A percentile compares a stretch with the other conserved stretches of the same genome.
Conservation (phyloP, 805 yeast species). For the Pichia gijzeniarum region DNA sequence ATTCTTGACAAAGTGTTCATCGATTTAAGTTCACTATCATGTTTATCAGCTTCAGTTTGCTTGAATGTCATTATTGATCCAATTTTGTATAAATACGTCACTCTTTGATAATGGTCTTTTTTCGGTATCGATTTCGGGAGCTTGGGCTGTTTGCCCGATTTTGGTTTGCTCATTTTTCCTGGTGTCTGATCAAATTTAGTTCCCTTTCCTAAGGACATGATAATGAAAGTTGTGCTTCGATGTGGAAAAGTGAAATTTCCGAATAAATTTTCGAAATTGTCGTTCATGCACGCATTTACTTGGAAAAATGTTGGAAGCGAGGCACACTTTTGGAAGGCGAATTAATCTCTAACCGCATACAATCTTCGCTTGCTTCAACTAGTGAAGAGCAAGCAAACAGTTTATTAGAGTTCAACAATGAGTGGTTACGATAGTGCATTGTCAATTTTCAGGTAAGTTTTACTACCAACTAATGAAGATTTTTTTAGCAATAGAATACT, state of each 20-base stretch:
- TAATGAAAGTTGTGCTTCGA: too few relatives aligned
- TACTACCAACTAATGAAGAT: slow-evolving; percentile 26
- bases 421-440: slow-evolving; percentile 99
- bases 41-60: background rate
- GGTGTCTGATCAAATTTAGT: background rate
- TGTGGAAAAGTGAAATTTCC: too few relatives aligned
- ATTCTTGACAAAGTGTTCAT: slow-evolving; percentile 45
- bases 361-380: too few relatives aligned
- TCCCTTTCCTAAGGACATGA: background rate
- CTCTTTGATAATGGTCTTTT: slow-evolving; percentile 53
- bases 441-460: too few relatives aligned
- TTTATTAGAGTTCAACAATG: slow-evolving; percentile 38
- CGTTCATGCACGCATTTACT: too few relatives aligned
- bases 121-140: slow-evolving; percentile 40
- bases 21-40: slow-evolving; percentile 4
- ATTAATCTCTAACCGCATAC: background rate
- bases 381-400: too few relatives aligned
- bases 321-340: slow-evolving; percentile 1
- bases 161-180: background rate
- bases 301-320: too few relatives aligned
- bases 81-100: slow-evolving; percentile 54
- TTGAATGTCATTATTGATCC: slow-evolving; percentile 35
- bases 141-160: slow-evolving; percentile 11
- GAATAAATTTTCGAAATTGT: too few relatives aligned
- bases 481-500: background rate